phyloP scores from a whole-genome alignment of 2,329 filamentous ascomycete genomes.

The Claviceps digitariae region DNA sequence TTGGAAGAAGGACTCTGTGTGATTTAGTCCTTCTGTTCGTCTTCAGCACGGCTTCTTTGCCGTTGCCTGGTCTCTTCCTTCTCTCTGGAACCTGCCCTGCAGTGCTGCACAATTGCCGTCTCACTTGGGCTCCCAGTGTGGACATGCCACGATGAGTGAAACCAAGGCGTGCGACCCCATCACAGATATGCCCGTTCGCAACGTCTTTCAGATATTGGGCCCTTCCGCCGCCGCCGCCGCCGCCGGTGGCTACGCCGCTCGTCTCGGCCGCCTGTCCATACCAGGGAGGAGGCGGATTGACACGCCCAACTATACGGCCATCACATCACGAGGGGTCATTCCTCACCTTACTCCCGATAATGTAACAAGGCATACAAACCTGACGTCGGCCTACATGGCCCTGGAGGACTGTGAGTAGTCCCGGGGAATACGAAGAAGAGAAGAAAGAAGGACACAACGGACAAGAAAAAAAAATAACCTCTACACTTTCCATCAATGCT shows the following conservation, averaged over 20 bases:
- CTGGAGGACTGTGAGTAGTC: conserved; percentile 75
- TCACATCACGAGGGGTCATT: conserved; percentile 70
- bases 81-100: neutral
- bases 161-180: conserved; percentile 8
- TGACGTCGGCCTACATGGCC: conserved; percentile 63
- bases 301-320: conserved; percentile 71
- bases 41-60: too few relatives aligned
- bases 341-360: conserved; percentile 87
- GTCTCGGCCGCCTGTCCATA: conserved; percentile 55
- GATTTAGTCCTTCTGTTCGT: neutral
- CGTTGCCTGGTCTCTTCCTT: neutral
- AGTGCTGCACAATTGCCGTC: neutral
- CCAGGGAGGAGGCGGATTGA: conserved; percentile 50
- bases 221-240: conserved; percentile 19
- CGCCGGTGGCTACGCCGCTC: conserved; percentile 36
- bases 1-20: too few relatives aligned
- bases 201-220: conserved; percentile 33
- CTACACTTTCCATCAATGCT: neutral
- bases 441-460: neutral
- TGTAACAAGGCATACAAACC: conserved; percentile 47
- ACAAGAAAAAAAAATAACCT: neutral
- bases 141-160: conserved; percentile 14
- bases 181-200: conserved; percentile 12
- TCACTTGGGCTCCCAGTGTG: neutral
- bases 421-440: neutral